phyloP scores from a whole-genome alignment of 2,329 filamentous ascomycete species.

The Stenocarpella maydis region DNA sequence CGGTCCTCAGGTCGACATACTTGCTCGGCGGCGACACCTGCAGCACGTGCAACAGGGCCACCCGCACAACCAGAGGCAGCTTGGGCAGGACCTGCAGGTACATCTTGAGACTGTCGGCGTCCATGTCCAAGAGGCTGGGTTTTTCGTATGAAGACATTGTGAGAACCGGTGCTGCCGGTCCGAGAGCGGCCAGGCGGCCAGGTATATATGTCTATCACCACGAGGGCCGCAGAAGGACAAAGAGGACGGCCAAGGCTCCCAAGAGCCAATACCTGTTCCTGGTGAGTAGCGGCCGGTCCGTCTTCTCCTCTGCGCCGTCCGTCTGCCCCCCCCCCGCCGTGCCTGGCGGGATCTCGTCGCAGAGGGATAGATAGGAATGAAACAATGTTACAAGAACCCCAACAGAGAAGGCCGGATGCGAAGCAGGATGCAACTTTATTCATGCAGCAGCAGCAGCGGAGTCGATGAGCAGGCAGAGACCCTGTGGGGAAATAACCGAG shows the following conservation, averaged over 20 bases:
- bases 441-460: not conserved
- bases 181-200: not conserved
- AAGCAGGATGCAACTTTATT: slow-evolving; percentile 17
- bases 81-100: slow-evolving; percentile 56
- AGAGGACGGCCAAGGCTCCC: not conserved
- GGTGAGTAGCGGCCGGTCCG: slow-evolving; percentile 1
- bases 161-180: not conserved
- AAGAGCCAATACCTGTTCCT: slow-evolving; percentile 18
- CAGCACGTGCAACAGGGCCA: slow-evolving; percentile 70
- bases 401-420: slow-evolving; percentile 7
- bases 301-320: slow-evolving; percentile 7
- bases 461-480: not conserved
- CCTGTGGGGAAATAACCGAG: not conserved
- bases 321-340: slow-evolving; percentile 3
- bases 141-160: slow-evolving; percentile 5
- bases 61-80: slow-evolving; percentile 69
- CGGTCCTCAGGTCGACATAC: slow-evolving; percentile 81
- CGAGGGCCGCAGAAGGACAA: not conserved
- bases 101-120: slow-evolving; percentile 37
- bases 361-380: slow-evolving; percentile 6
- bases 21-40: slow-evolving; percentile 73
- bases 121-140: slow-evolving; percentile 10
- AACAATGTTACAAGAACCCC: slow-evolving; percentile 14
- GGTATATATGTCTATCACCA: not conserved
- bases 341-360: slow-evolving; percentile 1